Percentiles rank a stretch among this genome's conserved stretches.
Conservation (phyloP, 352 stramenopile genomes). For the Pythium periplocum region DNA sequence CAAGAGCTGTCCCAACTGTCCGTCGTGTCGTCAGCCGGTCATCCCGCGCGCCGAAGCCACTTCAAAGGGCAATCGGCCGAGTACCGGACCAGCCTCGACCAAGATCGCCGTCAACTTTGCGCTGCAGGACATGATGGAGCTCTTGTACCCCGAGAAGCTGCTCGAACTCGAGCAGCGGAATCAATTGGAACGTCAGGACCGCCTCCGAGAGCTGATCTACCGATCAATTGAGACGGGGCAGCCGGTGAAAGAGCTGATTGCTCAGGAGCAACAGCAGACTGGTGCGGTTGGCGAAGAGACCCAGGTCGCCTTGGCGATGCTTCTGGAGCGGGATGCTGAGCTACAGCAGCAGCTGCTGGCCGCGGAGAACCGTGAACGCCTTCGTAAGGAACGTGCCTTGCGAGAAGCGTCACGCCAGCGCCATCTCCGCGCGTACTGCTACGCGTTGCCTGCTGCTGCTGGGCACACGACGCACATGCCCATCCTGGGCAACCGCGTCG, state of each 20-base stretch:
- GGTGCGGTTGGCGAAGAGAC: slow-evolving; percentile 10
- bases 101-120: slow-evolving; percentile 27
- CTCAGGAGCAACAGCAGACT: slow-evolving; percentile 12
- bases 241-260: slow-evolving; percentile 25
- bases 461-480: slow-evolving; percentile 6
- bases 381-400: slow-evolving; percentile 34
- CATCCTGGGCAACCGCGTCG: slow-evolving; percentile 1
- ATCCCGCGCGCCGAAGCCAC: background rate
- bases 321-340: slow-evolving; percentile 27
- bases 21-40: slow-evolving; percentile 29
- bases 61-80: background rate
- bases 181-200: slow-evolving; percentile 21
- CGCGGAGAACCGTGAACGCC: slow-evolving; percentile 32
- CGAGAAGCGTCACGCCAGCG: slow-evolving; percentile 32
- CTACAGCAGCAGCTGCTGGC: slow-evolving; percentile 35
- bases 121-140: slow-evolving; percentile 25
- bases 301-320: slow-evolving; percentile 22
- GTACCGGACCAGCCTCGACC: background rate
- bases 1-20: slow-evolving; percentile 28
- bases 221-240: slow-evolving; percentile 19
- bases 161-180: slow-evolving; percentile 24
- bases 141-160: slow-evolving; percentile 26
- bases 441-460: slow-evolving; percentile 6
- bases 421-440: slow-evolving; percentile 31
- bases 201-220: slow-evolving; percentile 23